Conservation (phyloP, 1,284 basidiomycete species). For the Anthracocystis walkeri region DNA sequence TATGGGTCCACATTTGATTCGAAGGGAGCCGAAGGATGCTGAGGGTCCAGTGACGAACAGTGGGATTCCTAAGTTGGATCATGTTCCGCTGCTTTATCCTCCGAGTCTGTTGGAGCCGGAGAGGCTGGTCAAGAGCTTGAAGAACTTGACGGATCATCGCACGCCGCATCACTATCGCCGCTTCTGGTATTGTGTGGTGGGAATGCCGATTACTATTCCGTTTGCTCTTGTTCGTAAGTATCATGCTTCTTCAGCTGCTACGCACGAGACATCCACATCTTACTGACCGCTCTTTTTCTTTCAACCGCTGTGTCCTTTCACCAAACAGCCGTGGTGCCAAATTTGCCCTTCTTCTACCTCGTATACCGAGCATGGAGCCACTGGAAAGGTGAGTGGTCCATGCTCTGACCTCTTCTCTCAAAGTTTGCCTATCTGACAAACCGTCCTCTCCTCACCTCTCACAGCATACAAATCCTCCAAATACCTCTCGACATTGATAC, state of each 20-base stretch:
- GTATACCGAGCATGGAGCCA: constrained; percentile 66
- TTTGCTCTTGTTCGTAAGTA: constrained; percentile 63
- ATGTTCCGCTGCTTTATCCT: constrained; percentile 62
- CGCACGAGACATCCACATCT: no score
- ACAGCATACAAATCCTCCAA: constrained; percentile 61
- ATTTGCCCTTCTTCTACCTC: constrained; percentile 67
- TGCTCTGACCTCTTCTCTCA: background rate
- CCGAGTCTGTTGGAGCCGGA: constrained; percentile 41
- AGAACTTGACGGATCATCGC: constrained; percentile 46
- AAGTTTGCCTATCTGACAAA: background rate
- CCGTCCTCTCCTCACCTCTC: background rate
- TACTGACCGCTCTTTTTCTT: background rate
- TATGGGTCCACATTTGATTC: constrained; percentile 50
- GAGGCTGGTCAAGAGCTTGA: constrained; percentile 50
- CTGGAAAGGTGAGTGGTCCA: constrained; percentile 55
- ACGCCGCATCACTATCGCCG: constrained; percentile 60
- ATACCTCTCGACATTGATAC: constrained; percentile 52
- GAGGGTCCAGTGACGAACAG: background rate
- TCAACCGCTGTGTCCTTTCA: background rate
- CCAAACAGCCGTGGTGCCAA: constrained; percentile 60
- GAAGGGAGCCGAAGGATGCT: constrained; percentile 10
- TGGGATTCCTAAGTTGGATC: constrained; percentile 33
- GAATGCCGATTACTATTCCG: constrained; percentile 64
- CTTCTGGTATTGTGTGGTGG: constrained; percentile 58
- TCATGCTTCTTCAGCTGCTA: background rate